Conservation (phyloP, 2,329 filamentous ascomycete species). For the Pseudogymnoascus sp. region DNA sequence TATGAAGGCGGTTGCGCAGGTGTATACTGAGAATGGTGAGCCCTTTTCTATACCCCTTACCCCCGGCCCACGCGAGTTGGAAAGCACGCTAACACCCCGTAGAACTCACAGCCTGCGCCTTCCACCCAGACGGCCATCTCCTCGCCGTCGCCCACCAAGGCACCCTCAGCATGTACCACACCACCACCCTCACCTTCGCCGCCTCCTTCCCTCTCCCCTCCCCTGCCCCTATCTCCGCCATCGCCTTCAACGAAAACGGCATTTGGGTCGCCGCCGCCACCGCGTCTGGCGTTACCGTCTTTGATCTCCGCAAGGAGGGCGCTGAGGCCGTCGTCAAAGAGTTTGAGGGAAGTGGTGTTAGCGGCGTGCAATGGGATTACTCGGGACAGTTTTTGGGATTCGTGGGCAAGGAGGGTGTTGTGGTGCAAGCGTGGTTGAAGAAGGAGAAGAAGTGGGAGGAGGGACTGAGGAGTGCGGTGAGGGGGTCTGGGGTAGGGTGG, state of each 20-base stretch:
- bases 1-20: conserved; percentile 64
- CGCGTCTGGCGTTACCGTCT: conserved; percentile 74
- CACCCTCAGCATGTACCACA: conserved; percentile 82
- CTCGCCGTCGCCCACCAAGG: conserved; percentile 81
- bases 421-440: conserved; percentile 87
- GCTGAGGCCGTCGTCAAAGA: conserved; percentile 74
- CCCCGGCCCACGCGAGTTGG: no score
- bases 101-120: conserved; percentile 59
- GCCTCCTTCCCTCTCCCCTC: conserved; percentile 65
- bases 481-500: conserved; percentile 71
- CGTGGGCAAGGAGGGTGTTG: conserved; percentile 70
- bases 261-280: conserved; percentile 86
- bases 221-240: conserved; percentile 63
- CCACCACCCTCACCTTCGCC: conserved; percentile 69
- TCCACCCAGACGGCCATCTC: conserved; percentile 96
- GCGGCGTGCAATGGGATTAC: conserved; percentile 83
- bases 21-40: conserved; percentile 74
- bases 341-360: conserved; percentile 76
- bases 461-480: conserved; percentile 67
- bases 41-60: conserved; percentile 18
- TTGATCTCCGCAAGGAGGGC: conserved; percentile 87
- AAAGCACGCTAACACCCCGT: conserved; percentile 12
- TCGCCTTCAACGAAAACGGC: conserved; percentile 92
- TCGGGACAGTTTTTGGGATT: conserved; percentile 87
- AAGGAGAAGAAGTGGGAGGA: conserved; percentile 82